A percentile compares a stretch with the other conserved stretches of the same genome.
Conservation (phyloP, 768 basidiomycete genomes). For the Leucocoprinus birnbaumii region DNA sequence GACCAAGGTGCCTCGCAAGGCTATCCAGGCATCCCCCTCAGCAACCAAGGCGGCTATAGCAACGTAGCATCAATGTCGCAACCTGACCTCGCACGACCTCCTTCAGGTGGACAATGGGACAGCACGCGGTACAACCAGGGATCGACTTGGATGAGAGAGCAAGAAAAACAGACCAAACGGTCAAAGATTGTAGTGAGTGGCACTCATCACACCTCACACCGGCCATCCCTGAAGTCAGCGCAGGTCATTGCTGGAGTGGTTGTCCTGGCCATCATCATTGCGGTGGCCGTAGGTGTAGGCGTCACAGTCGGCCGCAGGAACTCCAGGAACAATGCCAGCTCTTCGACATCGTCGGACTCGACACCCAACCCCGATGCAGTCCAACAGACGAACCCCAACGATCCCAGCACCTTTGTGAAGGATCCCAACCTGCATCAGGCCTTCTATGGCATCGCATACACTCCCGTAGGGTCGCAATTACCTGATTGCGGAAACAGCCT, state of each 20-base stretch:
- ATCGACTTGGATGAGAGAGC: background rate
- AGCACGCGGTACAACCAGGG: slow-evolving; percentile 5
- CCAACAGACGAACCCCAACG: slow-evolving; percentile 41
- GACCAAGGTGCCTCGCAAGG: background rate
- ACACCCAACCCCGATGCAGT: slow-evolving; percentile 15
- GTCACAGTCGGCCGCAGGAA: slow-evolving; percentile 2
- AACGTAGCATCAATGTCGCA: background rate
- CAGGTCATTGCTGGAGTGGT: slow-evolving; percentile 3
- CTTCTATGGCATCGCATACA: slow-evolving; percentile 89
- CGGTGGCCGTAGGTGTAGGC: slow-evolving; percentile 4
- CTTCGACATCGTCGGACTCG: background rate
- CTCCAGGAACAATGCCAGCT: background rate
- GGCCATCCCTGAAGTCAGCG: background rate
- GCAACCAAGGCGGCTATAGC: slow-evolving; percentile 1
- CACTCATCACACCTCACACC: background rate
- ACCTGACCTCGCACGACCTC: background rate
- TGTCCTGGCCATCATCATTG: slow-evolving; percentile 6
- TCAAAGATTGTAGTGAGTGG: slow-evolving; percentile 11
- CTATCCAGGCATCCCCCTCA: slow-evolving; percentile 4
- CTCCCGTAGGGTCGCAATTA: slow-evolving; percentile 68
- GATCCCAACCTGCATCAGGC: slow-evolving; percentile 65
- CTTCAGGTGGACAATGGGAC: slow-evolving; percentile 3
- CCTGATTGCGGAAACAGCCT: slow-evolving; percentile 64
- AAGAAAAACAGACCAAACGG: slow-evolving; percentile 6
- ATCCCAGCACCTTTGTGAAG: slow-evolving; percentile 78